phyloP scores from a whole-genome alignment of 345 rosid genomes.

The Eucalyptus pumila region DNA sequence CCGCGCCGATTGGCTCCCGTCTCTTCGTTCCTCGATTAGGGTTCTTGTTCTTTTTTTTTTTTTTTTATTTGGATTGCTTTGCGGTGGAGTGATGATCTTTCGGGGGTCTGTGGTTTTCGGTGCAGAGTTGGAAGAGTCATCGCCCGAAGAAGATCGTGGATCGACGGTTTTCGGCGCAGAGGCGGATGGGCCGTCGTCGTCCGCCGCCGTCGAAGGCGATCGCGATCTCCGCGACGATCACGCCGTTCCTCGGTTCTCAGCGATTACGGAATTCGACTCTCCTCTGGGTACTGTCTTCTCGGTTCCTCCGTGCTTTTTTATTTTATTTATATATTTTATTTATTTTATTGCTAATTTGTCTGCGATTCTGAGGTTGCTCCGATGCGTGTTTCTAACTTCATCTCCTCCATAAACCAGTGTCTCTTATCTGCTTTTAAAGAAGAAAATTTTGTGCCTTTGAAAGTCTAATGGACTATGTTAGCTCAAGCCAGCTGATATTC shows the following conservation, averaged over 20 bases:
- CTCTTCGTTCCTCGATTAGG: not conserved
- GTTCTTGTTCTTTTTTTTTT: not conserved
- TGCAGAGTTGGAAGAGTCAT: not conserved
- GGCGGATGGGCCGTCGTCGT: constrained; percentile 7
- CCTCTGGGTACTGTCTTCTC: constrained; percentile 7
- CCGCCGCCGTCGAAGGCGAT: constrained; percentile 6
- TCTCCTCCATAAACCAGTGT: not conserved
- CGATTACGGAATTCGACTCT: constrained; percentile 47
- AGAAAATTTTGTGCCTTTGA: not conserved
- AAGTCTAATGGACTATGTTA: not conserved
- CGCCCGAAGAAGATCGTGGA: not conserved
- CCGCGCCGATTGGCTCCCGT: not conserved
- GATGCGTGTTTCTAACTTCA: not conserved
- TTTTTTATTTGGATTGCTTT: rapidly evolving
- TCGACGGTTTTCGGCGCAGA: not conserved
- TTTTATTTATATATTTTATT: not conserved
- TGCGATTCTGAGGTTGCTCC: not conserved
- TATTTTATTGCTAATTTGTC: not conserved
- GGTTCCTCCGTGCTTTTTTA: not conserved
- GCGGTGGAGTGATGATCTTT: not conserved
- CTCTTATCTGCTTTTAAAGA: not conserved
- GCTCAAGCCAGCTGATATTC: not conserved
- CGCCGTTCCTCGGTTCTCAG: constrained; percentile 14
- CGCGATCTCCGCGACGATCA: constrained; percentile 3
- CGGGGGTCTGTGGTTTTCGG: not conserved